phyloP scores from a whole-genome alignment of 192 early-diverging fungal genomes.

The Coemansia asiatica region DNA sequence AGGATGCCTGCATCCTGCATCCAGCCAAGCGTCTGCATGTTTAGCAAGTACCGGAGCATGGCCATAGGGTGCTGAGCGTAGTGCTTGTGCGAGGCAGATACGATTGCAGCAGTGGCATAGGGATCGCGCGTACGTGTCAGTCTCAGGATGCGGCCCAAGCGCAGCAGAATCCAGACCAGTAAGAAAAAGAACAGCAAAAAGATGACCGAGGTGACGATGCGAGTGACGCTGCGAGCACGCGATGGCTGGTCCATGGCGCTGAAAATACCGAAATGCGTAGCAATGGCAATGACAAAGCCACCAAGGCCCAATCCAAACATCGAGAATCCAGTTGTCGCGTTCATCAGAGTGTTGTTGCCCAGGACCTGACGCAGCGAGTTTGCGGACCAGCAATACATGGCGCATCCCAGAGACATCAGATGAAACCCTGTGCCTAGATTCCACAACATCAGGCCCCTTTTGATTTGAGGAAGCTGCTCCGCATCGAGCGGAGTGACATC shows the following conservation, averaged over 20 bases:
- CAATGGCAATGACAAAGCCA: slow-evolving; percentile 15
- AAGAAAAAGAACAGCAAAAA: slow-evolving; percentile 16
- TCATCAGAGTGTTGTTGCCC: slow-evolving; percentile 24
- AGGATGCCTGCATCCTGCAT: slow-evolving; percentile 23
- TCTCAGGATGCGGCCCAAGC: slow-evolving; percentile 18
- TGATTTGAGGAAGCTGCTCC: slow-evolving; percentile 29
- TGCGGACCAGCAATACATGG: slow-evolving; percentile 31
- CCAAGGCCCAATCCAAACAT: slow-evolving; percentile 27
- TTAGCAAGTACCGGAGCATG: slow-evolving; percentile 25
- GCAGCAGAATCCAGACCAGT: slow-evolving; percentile 22
- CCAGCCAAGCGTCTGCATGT: slow-evolving; percentile 31
- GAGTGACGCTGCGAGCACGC: slow-evolving; percentile 38
- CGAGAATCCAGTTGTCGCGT: slow-evolving; percentile 6
- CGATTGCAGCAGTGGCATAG: slow-evolving; percentile 26
- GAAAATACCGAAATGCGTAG: slow-evolving; percentile 34
- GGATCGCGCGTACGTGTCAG: slow-evolving; percentile 24
- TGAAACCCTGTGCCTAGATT: slow-evolving; percentile 36
- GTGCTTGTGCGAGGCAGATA: slow-evolving; percentile 20
- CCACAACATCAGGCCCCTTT: slow-evolving; percentile 43
- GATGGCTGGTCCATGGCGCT: slow-evolving; percentile 7
- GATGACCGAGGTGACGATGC: slow-evolving; percentile 22
- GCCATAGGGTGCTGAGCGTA: slow-evolving; percentile 24
- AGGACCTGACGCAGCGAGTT: slow-evolving; percentile 26
- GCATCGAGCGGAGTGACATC: slow-evolving; percentile 31
- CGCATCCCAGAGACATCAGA: slow-evolving; percentile 34